Conservation (phyloP, 257 asterid genomes). For the Mitragyna speciosa region DNA sequence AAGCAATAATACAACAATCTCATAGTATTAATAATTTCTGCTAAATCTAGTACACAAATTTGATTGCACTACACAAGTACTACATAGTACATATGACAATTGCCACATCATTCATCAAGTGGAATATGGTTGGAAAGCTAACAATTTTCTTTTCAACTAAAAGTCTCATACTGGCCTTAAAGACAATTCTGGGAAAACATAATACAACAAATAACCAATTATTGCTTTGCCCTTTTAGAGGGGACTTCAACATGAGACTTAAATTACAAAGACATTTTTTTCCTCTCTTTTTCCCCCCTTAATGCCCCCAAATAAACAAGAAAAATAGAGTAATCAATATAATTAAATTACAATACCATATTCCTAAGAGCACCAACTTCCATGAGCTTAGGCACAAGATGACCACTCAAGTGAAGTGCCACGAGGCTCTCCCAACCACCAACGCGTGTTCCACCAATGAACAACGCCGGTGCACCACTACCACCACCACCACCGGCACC, state of each 20-base stretch:
- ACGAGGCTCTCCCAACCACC: constrained; percentile 86
- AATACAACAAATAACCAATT: not conserved
- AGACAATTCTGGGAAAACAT: not conserved
- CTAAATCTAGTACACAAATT: constrained; percentile 11
- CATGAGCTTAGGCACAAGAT: constrained; percentile 82
- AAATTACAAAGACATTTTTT: constrained; percentile 7
- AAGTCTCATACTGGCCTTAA: not conserved
- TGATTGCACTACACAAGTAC: constrained; percentile 4
- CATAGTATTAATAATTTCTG: constrained; percentile 4
- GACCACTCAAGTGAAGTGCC: constrained; percentile 75
- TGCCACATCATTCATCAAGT: constrained; percentile 7
- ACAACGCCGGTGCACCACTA: constrained; percentile 63
- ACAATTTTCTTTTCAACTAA: not conserved
- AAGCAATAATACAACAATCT: not conserved
- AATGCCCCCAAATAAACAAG: constrained; percentile 11
- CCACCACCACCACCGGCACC: constrained; percentile 23
- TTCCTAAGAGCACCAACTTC: constrained; percentile 71
- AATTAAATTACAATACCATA: constrained; percentile 34
- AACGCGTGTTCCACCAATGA: constrained; percentile 80
- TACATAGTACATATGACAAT: not conserved
- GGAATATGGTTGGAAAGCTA: not conserved
- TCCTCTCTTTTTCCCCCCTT: not conserved
- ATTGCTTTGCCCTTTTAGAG: constrained; percentile 6
- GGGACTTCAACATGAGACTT: not conserved
- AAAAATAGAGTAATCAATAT: not conserved